phyloP scores from a whole-genome alignment of 2,329 filamentous ascomycete species.

The Beauveria sp. region DNA sequence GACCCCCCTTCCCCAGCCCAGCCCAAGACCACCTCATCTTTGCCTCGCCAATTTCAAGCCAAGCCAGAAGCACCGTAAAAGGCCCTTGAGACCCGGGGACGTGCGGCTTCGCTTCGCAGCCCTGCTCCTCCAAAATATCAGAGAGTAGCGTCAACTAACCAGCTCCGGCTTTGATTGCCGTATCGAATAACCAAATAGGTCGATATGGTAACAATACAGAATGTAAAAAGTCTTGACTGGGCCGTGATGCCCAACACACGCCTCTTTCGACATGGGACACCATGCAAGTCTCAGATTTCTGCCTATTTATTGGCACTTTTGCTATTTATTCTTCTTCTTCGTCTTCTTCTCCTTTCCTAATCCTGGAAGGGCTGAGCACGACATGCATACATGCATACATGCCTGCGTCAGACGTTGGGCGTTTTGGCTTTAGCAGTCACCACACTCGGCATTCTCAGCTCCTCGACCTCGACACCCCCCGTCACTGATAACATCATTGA shows the following conservation, averaged over 20 bases:
- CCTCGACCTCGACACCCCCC: background rate
- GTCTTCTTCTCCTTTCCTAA: background rate
- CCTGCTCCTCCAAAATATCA: too few species aligned
- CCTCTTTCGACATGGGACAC: too few species aligned
- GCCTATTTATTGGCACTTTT: background rate
- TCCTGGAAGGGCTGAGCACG: conserved; percentile 4
- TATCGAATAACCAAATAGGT: too few species aligned
- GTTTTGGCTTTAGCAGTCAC: background rate
- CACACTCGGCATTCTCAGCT: background rate
- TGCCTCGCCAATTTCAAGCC: background rate
- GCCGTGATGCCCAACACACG: too few species aligned
- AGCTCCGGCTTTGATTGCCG: background rate
- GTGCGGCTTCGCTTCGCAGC: background rate
- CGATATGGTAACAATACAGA: too few species aligned
- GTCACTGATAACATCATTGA: too few species aligned
- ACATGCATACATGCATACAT: conserved; percentile 7
- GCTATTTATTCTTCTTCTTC: background rate
- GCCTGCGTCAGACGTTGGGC: background rate
- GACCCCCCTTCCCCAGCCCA: background rate
- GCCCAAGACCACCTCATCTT: background rate
- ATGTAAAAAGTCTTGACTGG: too few species aligned
- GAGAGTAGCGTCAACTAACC: too few species aligned
- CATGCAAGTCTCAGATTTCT: background rate
- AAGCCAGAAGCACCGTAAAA: background rate
- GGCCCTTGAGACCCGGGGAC: background rate